Percentiles rank a stretch among this genome's conserved stretches.
phyloP scores from a whole-genome alignment of 176 grass and related monocot species.

The Avena atlantica region DNA sequence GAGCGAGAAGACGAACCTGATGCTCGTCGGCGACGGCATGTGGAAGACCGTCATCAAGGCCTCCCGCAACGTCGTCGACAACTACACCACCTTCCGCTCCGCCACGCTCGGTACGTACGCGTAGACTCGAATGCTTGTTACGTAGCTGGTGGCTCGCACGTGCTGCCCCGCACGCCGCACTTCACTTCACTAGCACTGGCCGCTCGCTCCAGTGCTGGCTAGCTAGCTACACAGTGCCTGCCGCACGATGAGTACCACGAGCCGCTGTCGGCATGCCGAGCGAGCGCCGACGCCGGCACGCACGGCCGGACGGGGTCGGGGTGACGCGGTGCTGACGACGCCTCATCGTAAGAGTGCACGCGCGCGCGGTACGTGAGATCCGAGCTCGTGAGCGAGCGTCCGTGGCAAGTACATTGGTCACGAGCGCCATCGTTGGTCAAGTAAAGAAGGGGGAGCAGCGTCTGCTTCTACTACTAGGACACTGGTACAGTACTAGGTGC shows the following conservation, averaged over 20 bases:
- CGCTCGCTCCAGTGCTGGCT: background rate
- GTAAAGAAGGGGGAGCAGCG: background rate
- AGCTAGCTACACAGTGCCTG: too few species aligned
- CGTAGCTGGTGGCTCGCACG: background rate
- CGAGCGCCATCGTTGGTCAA: background rate
- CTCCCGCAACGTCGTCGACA: conserved; percentile 78
- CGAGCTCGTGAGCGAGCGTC: conserved; percentile 24
- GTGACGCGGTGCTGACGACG: background rate
- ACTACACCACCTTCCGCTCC: conserved; percentile 92
- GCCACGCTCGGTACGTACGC: conserved; percentile 65
- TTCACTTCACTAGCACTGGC: background rate
- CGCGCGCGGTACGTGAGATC: background rate
- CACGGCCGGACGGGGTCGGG: background rate
- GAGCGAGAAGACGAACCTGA: conserved; percentile 74
- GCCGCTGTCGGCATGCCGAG: background rate
- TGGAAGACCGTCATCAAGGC: conserved; percentile 89
- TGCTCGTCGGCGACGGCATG: conserved; percentile 89
- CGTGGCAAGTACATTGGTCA: conserved; percentile 25
- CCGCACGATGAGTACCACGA: background rate
- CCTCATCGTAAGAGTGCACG: background rate
- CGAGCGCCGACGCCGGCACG: background rate
- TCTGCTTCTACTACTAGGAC: background rate
- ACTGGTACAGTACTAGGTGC: background rate
- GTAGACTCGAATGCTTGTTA: background rate
- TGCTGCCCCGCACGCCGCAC: background rate